Conservation (phyloP, 2,329 filamentous ascomycete genomes). For the Gnomoniopsis smithogilvyi region DNA sequence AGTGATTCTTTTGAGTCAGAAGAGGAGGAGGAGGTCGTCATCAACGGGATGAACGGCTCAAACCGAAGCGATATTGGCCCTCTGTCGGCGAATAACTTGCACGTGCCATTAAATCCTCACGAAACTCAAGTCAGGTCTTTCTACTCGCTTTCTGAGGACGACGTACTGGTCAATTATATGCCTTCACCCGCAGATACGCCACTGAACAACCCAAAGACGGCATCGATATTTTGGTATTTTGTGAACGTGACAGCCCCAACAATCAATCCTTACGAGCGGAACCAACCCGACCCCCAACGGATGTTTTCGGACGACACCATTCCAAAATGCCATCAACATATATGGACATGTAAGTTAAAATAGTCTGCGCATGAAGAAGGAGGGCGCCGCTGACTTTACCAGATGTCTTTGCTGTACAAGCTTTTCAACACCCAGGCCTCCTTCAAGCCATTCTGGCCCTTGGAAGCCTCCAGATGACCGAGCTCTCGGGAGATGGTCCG, state of each 20-base stretch:
- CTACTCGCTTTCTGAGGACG: constrained; percentile 43
- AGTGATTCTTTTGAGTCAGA: constrained; percentile 61
- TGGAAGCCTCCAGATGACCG: constrained; percentile 83
- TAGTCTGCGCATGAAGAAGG: not conserved
- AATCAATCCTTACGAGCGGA: constrained; percentile 83
- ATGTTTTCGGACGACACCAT: constrained; percentile 61
- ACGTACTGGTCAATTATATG: constrained; percentile 61
- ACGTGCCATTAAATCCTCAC: constrained; percentile 36
- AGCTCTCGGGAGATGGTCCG: constrained; percentile 68
- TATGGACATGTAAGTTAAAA: constrained; percentile 56
- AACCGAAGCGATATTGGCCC: constrained; percentile 34
- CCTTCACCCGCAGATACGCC: constrained; percentile 67
- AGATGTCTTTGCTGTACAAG: constrained; percentile 80
- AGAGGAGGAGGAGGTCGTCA: constrained; percentile 53
- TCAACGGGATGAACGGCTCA: constrained; percentile 28
- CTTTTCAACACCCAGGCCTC: constrained; percentile 80
- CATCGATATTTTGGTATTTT: constrained; percentile 86
- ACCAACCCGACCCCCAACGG: constrained; percentile 68
- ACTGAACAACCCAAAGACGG: constrained; percentile 74
- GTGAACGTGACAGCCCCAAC: constrained; percentile 83
- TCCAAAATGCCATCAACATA: constrained; percentile 60
- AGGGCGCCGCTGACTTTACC: constrained; percentile 23
- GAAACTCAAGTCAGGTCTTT: constrained; percentile 48
- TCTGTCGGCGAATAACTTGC: constrained; percentile 34
- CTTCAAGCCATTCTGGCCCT: constrained; percentile 89